phyloP scores from a whole-genome alignment of 805 yeast genomes.

The Helenozyma baotianmanensis region DNA sequence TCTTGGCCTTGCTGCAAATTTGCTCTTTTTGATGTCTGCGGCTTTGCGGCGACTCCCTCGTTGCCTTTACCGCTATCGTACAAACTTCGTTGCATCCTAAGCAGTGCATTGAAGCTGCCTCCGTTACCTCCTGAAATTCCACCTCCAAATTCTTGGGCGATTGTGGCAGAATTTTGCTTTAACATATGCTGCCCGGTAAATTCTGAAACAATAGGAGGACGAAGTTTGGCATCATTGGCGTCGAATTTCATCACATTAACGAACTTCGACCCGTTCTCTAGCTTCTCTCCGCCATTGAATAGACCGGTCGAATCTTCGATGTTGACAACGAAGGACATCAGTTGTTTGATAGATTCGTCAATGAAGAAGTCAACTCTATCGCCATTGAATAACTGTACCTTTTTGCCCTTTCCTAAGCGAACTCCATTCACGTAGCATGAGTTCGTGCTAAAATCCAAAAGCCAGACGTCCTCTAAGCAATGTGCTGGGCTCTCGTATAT shows the following conservation, averaged over 20 bases:
- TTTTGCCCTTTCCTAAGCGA: conserved; percentile 57
- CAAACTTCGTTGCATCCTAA: conserved; percentile 24
- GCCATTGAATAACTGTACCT: conserved; percentile 56
- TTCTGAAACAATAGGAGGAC: conserved; percentile 21
- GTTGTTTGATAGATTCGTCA: conserved; percentile 51
- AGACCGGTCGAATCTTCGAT: conserved; percentile 62
- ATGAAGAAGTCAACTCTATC: conserved; percentile 64
- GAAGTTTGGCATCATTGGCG: conserved; percentile 22
- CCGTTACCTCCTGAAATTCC: conserved; percentile 16
- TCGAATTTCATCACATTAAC: conserved; percentile 26
- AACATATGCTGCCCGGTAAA: not conserved
- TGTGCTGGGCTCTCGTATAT: conserved; percentile 69
- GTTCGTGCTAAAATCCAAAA: conserved; percentile 75
- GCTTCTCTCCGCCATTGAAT: conserved; percentile 45
- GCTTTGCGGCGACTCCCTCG: conserved; percentile 15
- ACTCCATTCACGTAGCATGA: conserved; percentile 66
- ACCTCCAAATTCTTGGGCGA: conserved; percentile 6
- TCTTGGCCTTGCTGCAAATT: conserved; percentile 22
- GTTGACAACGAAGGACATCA: conserved; percentile 49
- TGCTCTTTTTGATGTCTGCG: conserved; percentile 23
- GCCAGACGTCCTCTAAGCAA: conserved; percentile 72
- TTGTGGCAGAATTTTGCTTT: too few relatives aligned
- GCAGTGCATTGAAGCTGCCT: conserved; percentile 25
- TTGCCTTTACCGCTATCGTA: conserved; percentile 16
- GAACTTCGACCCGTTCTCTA: conserved; percentile 11